phyloP scores from a whole-genome alignment of 306 rosid genomes.

The Pterocarpus macrocarpus region DNA sequence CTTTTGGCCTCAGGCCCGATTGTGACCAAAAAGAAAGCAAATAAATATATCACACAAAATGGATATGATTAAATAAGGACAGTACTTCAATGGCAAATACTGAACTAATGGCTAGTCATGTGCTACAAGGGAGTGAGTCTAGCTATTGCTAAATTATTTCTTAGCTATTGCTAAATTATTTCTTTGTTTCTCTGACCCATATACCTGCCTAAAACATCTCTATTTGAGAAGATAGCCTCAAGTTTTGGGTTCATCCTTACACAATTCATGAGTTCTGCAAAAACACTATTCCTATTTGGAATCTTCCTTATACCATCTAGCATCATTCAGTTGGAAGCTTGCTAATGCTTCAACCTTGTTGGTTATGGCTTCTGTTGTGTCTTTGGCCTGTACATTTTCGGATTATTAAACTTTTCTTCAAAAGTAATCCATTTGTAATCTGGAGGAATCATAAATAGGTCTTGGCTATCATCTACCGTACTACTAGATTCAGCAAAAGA shows the following conservation, averaged over 20 bases:
- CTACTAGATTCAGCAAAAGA: conserved; percentile 57
- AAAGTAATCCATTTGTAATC: conserved; percentile 65
- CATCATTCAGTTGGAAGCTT: conserved; percentile 34
- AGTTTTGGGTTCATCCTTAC: background rate
- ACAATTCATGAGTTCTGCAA: conserved; percentile 34
- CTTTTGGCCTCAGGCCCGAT: too few species aligned
- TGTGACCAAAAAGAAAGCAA: too few species aligned
- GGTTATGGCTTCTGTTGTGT: conserved; percentile 52
- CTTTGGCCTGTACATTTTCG: conserved; percentile 63
- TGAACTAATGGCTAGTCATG: too few species aligned
- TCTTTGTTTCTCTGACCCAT: too few species aligned
- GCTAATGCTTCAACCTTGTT: conserved; percentile 32
- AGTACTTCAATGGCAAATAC: too few species aligned
- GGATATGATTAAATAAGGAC: too few species aligned
- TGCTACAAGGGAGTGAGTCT: too few species aligned
- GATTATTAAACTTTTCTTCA: conserved; percentile 58
- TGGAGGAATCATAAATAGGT: conserved; percentile 70
- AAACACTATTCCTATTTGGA: conserved; percentile 39
- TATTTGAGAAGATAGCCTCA: too few species aligned
- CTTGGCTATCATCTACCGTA: conserved; percentile 57
- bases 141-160: too few species aligned
- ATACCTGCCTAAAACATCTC: too few species aligned
- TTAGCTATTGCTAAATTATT: too few species aligned
- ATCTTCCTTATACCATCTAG: background rate
- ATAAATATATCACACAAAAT: too few species aligned